Evolutionary conservation across 2,329 filamentous ascomycete species (phyloP).

Genomic region (Aspergillus texensis): DNA sequence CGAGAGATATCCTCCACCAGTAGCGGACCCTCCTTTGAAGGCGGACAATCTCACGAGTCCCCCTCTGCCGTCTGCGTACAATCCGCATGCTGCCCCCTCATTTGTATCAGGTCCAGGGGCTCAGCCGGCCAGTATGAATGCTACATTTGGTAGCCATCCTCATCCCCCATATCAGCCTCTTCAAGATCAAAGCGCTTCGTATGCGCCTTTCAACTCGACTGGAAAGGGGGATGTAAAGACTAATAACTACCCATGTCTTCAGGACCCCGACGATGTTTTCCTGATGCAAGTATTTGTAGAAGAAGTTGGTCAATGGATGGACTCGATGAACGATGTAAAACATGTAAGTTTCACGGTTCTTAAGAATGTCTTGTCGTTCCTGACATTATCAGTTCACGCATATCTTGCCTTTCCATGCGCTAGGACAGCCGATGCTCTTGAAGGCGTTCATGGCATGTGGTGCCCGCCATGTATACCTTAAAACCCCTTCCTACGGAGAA

Average conservation of each 20-base stretch:
- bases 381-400: slow-evolving; percentile 66
- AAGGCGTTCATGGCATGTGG: slow-evolving; percentile 90
- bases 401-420: slow-evolving; percentile 77
- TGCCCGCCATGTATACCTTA: slow-evolving; percentile 75
- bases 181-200: slow-evolving; percentile 37
- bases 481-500: slow-evolving; percentile 70
- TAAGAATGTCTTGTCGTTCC: slow-evolving; percentile 6
- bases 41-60: slow-evolving; percentile 17
- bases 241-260: slow-evolving; percentile 65
- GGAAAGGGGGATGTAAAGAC: slow-evolving; percentile 44
- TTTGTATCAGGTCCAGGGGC: slow-evolving; percentile 52
- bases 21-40: slow-evolving; percentile 39
- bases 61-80: slow-evolving; percentile 5
- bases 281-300: slow-evolving; percentile 93
- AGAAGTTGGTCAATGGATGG: slow-evolving; percentile 92
- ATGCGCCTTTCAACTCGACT: slow-evolving; percentile 37
- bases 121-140: slow-evolving; percentile 33
- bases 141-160: slow-evolving; percentile 29
- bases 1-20: slow-evolving; percentile 67
- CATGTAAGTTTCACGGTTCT: slow-evolving; percentile 54
- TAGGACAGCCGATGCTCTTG: slow-evolving; percentile 83
- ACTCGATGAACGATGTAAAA: slow-evolving; percentile 81
- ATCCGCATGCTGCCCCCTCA: slow-evolving; percentile 46
- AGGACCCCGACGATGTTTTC: slow-evolving; percentile 74
- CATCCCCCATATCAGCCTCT: slow-evolving; percentile 31